Evolutionary conservation across 495 filamentous ascomycete species (phyloP).

Genomic region (Ramalina intermedia): DNA sequence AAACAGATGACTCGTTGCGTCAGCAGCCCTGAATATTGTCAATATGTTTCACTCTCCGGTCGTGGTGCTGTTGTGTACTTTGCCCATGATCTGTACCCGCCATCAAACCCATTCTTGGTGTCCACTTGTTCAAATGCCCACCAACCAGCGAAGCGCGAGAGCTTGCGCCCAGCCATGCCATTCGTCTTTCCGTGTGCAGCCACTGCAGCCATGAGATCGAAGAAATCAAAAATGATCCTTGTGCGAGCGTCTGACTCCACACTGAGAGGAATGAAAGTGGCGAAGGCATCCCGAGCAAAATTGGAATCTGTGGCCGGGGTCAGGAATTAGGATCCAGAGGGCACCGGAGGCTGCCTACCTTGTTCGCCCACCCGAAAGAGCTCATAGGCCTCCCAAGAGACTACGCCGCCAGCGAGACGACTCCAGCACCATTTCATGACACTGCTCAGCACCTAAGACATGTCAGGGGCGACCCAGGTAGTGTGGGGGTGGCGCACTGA

Average conservation of each 20-base stretch:
- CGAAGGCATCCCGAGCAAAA: constrained; percentile 83
- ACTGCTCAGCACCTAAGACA: constrained; percentile 66
- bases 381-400: constrained; percentile 95
- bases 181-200: constrained; percentile 81
- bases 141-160: constrained; percentile 93
- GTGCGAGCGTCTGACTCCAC: constrained; percentile 77
- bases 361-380: constrained; percentile 88
- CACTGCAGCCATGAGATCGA: constrained; percentile 77
- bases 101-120: constrained; percentile 81
- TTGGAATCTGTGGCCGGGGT: constrained; percentile 53
- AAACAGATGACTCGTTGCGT: constrained; percentile 92
- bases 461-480: background rate
- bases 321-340: background rate
- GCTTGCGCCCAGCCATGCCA: constrained; percentile 82
- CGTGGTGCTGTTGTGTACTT: constrained; percentile 25
- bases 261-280: constrained; percentile 89
- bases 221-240: constrained; percentile 90
- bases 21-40: constrained; percentile 53
- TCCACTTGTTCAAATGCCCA: constrained; percentile 94
- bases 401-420: constrained; percentile 77
- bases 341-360: constrained; percentile 36
- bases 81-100: constrained; percentile 79
- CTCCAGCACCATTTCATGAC: constrained; percentile 99
- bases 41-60: constrained; percentile 7
- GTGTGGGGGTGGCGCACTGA: constrained; percentile 26